phyloP scores from a whole-genome alignment of 2,329 filamentous ascomycete genomes.

The Aspergillus versicolor region DNA sequence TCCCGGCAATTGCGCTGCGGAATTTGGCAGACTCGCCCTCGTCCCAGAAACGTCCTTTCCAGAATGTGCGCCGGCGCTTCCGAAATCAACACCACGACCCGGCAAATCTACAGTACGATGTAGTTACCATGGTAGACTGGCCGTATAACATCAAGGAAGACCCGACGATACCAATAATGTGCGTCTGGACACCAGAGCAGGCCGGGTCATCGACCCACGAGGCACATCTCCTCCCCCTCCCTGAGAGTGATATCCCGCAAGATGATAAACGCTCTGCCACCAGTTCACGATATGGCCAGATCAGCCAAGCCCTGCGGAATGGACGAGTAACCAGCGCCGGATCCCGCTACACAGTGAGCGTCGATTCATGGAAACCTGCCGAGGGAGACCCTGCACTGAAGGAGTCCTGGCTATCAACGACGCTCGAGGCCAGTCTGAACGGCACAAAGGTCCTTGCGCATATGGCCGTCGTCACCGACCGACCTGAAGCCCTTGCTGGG shows the following conservation, averaged over 20 bases:
- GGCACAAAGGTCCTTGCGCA: slow-evolving; percentile 22
- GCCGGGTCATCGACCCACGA: background rate
- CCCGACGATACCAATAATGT: slow-evolving; percentile 9
- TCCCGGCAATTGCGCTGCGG: background rate
- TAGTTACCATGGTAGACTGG: slow-evolving; percentile 20
- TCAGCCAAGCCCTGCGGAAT: slow-evolving; percentile 19
- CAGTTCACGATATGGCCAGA: slow-evolving; percentile 19
- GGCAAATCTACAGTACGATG: slow-evolving; percentile 30
- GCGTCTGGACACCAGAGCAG: slow-evolving; percentile 17
- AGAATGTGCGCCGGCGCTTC: slow-evolving; percentile 27
- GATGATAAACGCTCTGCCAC: background rate
- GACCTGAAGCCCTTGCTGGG: background rate
- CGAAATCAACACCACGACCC: slow-evolving; percentile 37
- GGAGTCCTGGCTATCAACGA: slow-evolving; percentile 12
- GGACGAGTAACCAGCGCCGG: slow-evolving; percentile 1
- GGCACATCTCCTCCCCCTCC: background rate
- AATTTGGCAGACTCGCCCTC: background rate
- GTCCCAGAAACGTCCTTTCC: slow-evolving; percentile 19
- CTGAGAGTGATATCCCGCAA: background rate
- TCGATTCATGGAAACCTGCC: slow-evolving; percentile 15
- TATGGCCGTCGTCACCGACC: slow-evolving; percentile 16
- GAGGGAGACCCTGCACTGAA: slow-evolving; percentile 4
- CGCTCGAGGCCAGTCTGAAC: slow-evolving; percentile 21
- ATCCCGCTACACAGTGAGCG: slow-evolving; percentile 1
- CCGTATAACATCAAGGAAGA: background rate